Conservation (phyloP, 164 flowering plant species). For the Pachysandra terminalis region DNA sequence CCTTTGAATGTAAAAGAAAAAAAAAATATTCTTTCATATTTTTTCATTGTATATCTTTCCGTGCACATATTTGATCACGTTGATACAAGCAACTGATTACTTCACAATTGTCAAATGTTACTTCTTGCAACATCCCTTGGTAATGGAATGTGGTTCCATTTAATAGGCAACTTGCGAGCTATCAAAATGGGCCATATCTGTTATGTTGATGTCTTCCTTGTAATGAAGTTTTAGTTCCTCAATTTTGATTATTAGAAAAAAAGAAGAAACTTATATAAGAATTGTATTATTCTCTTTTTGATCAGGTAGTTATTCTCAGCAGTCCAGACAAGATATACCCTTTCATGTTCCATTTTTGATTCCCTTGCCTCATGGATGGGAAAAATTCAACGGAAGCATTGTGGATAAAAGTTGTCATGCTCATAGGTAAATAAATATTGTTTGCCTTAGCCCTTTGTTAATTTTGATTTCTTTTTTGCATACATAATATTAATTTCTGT, state of each 20-base stretch:
- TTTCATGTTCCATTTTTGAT: constrained; percentile 1
- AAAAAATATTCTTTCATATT: background rate
- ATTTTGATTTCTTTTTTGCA: background rate
- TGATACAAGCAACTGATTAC: background rate
- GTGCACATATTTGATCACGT: background rate
- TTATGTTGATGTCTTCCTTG: no score
- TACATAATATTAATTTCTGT: background rate
- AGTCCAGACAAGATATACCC: constrained; percentile 1
- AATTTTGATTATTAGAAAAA: no score
- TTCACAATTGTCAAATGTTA: no score
- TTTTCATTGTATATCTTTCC: background rate
- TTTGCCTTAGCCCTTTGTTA: background rate
- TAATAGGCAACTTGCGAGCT: no score
- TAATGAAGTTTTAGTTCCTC: no score
- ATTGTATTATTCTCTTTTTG: background rate
- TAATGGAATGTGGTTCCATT: no score
- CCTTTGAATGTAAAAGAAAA: no score
- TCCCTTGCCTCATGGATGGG: constrained; percentile 4
- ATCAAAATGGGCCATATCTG: no score
- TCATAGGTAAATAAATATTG: constrained; percentile 23
- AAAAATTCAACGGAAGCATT: constrained; percentile 1
- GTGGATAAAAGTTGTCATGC: constrained; percentile 5
- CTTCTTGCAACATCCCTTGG: no score
- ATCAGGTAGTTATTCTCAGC: constrained; percentile 18
- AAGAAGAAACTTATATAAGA: no score